Conservation (phyloP, 2,329 filamentous ascomycete genomes). For the Aspergillus quadrilineatus region DNA sequence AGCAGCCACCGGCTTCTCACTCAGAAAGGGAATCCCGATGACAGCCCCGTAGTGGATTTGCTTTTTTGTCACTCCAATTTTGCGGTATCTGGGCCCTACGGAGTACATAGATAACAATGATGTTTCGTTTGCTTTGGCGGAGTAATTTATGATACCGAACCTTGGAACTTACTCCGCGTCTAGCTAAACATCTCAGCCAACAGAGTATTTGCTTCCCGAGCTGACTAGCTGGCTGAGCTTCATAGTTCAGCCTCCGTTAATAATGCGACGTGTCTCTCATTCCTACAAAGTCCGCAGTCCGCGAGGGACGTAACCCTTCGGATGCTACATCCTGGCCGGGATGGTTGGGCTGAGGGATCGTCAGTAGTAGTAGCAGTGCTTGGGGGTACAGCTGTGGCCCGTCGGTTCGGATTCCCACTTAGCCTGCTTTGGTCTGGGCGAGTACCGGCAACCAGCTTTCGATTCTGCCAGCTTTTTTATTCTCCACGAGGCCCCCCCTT, state of each 20-base stretch:
- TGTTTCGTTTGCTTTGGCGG: neutral
- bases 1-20: neutral
- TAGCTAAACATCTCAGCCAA: neutral
- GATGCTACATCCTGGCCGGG: neutral
- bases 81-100: neutral
- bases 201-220: neutral
- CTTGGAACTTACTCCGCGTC: neutral
- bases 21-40: neutral
- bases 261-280: neutral
- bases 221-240: neutral
- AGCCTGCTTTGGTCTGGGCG: constrained; percentile 6
- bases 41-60: neutral
- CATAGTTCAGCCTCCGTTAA: neutral
- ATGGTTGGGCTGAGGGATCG: constrained; percentile 1
- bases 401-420: constrained; percentile 11
- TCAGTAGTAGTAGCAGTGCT: neutral
- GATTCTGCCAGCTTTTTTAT: constrained; percentile 17
- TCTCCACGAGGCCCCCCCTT: constrained; percentile 5
- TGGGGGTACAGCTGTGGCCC: constrained; percentile 9
- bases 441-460: constrained; percentile 8
- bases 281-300: neutral
- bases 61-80: neutral
- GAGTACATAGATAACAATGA: neutral
- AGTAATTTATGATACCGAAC: constrained; percentile 2
- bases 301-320: neutral